Evolutionary conservation across 116 monocot genomes (phyloP).

Genomic region (Posidonia oceanica): DNA sequence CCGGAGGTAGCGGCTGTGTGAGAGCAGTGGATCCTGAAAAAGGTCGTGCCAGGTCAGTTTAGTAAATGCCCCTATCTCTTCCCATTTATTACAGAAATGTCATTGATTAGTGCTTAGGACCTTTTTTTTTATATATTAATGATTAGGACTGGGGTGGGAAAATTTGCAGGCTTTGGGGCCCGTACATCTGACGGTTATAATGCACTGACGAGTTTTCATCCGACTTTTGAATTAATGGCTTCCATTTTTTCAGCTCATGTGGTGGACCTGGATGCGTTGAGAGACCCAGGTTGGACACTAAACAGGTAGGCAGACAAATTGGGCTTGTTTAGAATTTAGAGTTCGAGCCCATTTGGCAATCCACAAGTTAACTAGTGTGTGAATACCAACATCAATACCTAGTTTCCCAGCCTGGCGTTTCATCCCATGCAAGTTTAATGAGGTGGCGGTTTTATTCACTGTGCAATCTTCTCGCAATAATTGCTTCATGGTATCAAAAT

Average conservation of each 20-base stretch:
- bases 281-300: no score
- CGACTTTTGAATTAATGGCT: no score
- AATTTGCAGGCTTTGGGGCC: neutral
- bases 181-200: no score
- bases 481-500: neutral
- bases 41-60: neutral
- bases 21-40: constrained; percentile 45
- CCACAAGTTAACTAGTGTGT: neutral
- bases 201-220: no score
- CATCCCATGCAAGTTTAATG: neutral
- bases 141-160: no score
- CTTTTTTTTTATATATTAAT: no score
- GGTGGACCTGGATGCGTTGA: no score
- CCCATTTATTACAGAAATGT: constrained; percentile 4
- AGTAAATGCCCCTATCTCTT: constrained; percentile 7
- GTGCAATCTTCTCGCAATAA: neutral
- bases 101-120: neutral
- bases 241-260: no score
- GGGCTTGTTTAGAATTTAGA: no score
- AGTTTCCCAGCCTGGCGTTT: neutral
- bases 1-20: constrained; percentile 49
- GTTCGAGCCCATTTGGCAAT: no score
- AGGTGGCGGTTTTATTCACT: neutral
- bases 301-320: no score
- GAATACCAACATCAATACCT: no score